These are phyloP conservation scores for Serpula lacrymans DNA, from an alignment of 768 basidiomycete genomes.

Conservation along the genomic window DNA sequence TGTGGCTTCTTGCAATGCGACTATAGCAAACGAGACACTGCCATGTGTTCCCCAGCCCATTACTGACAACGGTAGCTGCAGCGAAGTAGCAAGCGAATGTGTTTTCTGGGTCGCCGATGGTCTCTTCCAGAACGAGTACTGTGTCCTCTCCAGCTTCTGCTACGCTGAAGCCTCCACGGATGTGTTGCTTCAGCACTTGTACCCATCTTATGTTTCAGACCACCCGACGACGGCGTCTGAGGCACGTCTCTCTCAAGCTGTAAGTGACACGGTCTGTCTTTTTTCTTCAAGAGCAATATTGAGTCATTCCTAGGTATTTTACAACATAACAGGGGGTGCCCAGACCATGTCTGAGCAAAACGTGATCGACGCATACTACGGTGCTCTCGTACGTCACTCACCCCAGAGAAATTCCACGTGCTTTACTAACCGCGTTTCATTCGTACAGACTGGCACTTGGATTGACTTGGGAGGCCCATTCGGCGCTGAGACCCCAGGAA, in stretches of 20 bases:
- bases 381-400: slow-evolving; percentile 13
- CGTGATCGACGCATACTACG: slow-evolving; percentile 18
- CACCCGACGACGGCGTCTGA: slow-evolving; percentile 12
- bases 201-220: slow-evolving; percentile 5
- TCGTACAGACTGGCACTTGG: slow-evolving; percentile 15
- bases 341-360: slow-evolving; percentile 17
- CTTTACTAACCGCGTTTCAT: too few species aligned
- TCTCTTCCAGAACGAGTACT: slow-evolving; percentile 21
- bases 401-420: too few species aligned
- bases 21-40: neutral
- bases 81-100: slow-evolving; percentile 13
- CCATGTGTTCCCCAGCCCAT: slow-evolving; percentile 18
- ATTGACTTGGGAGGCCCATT: slow-evolving; percentile 5
- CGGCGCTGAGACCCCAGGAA: neutral
- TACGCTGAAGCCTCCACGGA: slow-evolving; percentile 19
- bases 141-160: slow-evolving; percentile 21
- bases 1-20: slow-evolving; percentile 9
- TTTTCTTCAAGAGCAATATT: neutral
- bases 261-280: neutral
- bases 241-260: slow-evolving; percentile 12
- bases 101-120: slow-evolving; percentile 16
- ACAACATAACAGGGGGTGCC: slow-evolving; percentile 17
- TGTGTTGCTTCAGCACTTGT: slow-evolving; percentile 13
- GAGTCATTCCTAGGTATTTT: slow-evolving; percentile 9
- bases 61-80: slow-evolving; percentile 19